Evolutionary conservation across 768 basidiomycete genomes (phyloP), one percentile per base, ranked within the genome.

Genomic region (Inosperma sp.): DNA sequence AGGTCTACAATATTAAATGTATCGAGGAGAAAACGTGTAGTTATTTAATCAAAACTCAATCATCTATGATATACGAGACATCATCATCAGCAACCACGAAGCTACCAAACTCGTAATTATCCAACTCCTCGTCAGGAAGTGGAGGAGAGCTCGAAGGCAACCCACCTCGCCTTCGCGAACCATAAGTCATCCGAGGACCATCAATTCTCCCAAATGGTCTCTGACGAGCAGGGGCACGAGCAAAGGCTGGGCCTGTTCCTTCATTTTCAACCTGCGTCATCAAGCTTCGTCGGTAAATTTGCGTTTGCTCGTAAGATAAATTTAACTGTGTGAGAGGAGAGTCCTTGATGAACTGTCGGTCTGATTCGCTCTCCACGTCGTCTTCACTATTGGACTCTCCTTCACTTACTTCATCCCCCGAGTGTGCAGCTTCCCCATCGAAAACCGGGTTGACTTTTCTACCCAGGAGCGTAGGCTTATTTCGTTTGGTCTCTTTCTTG

Each of bases 51-150:
- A 22, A 17, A 39, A n/a, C 4, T 9, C 21, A n/a, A n/a, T n/a
- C n/a, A 19, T 41, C 31, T 9, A 35, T 25, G 26, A 49, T 57
- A 51, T 77, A 82, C 19, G 74, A 77, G 46, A 86, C 76, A 26
- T 88, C 84, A 34, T 88, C 86, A 60, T 93, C 89, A 48, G 74
- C 79, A 10, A 93, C 88, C 13, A 93, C 79, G 58, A 93, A 93
- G 62, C 85, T 92, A 9, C 81, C 90, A 36, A 85, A 60, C 35
- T 70, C 75, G 62, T 93, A 93, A 42, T 80, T 76, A 54, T 90
- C 84, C 5, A 76, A 68, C 44, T 75, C 77, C 10, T 69, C 74
- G 29, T 76, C 72, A 31, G 74, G 73, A 16, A 68, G 67, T 17
- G 70, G 69, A 4, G 88, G 86, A 1, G 87, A 89, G 55, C 85